phyloP scores from a whole-genome alignment of 2,329 filamentous ascomycete species.

The Orbilia blumenaviensis region DNA sequence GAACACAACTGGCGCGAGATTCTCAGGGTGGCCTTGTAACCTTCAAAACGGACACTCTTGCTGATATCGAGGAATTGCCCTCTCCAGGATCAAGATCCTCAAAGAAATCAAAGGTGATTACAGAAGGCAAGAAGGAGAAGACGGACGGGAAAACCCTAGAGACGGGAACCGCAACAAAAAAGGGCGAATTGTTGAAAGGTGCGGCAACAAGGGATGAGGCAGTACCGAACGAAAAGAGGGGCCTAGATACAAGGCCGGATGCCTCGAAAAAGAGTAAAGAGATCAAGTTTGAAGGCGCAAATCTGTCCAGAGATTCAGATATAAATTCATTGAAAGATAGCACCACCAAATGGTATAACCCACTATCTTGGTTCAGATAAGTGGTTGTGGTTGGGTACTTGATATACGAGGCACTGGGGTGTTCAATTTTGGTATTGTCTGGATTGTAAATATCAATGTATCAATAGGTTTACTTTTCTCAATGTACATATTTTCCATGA shows the following conservation, averaged over 20 bases:
- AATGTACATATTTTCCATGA: not conserved
- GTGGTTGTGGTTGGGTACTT: too few relatives aligned
- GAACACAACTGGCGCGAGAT: not conserved
- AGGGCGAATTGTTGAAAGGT: not conserved
- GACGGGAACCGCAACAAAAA: not conserved
- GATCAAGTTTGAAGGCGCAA: slow-evolving; percentile 17
- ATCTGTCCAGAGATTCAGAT: slow-evolving; percentile 16
- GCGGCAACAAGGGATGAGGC: not conserved
- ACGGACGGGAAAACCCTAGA: not conserved
- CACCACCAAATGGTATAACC: slow-evolving; percentile 38
- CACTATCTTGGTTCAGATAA: slow-evolving; percentile 42
- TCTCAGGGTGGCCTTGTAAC: slow-evolving; percentile 6
- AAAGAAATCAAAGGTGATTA: not conserved
- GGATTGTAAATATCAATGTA: not conserved
- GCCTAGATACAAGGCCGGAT: not conserved
- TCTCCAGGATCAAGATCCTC: not conserved
- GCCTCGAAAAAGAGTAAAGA: not conserved
- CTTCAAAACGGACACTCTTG: slow-evolving; percentile 1
- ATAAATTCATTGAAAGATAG: not conserved
- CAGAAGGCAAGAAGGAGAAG: not conserved
- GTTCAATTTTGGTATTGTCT: not conserved
- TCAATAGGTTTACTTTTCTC: not conserved
- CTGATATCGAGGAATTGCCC: slow-evolving; percentile 7
- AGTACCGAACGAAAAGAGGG: not conserved
- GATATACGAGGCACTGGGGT: not conserved